Conservation (phyloP, 768 basidiomycete genomes). For the Podaxis sp. region DNA sequence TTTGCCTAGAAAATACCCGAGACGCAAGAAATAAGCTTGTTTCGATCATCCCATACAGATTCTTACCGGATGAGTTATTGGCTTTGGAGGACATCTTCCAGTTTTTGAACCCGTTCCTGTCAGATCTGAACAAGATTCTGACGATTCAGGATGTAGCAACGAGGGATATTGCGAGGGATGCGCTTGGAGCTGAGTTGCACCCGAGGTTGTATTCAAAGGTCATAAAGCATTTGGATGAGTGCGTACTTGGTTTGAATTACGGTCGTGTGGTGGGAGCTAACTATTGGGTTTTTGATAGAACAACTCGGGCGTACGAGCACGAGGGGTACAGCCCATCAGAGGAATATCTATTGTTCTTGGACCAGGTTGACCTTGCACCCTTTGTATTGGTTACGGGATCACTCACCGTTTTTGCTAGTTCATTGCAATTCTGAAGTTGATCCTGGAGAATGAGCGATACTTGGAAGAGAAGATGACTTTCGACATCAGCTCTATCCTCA, state of each 20-base stretch:
- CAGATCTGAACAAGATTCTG: constrained; percentile 67
- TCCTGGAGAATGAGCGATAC: constrained; percentile 70
- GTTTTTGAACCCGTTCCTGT: constrained; percentile 65
- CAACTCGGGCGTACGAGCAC: constrained; percentile 12
- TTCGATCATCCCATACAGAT: constrained; percentile 51
- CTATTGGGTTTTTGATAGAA: constrained; percentile 11
- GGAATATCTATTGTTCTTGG: constrained; percentile 55
- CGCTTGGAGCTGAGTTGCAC: constrained; percentile 77
- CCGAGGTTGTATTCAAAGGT: constrained; percentile 66
- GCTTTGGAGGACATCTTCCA: constrained; percentile 55
- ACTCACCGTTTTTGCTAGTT: constrained; percentile 44
- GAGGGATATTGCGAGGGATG: constrained; percentile 80
- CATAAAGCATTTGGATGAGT: constrained; percentile 76
- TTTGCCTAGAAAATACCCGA: constrained; percentile 33
- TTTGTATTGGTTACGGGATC: not conserved
- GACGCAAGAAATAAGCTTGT: constrained; percentile 50
- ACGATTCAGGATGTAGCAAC: constrained; percentile 61
- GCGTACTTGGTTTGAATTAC: constrained; percentile 26
- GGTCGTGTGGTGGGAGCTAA: constrained; percentile 7
- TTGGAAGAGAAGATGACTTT: constrained; percentile 62
- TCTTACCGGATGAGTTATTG: constrained; percentile 75
- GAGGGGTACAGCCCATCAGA: constrained; percentile 37
- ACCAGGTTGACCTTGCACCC: constrained; percentile 52
- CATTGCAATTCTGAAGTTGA: constrained; percentile 70
- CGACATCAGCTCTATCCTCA: constrained; percentile 61